These are phyloP conservation scores for Cercospora sojina DNA, from an alignment of 2,329 filamentous ascomycete genomes.

Conservation along the genomic window DNA sequence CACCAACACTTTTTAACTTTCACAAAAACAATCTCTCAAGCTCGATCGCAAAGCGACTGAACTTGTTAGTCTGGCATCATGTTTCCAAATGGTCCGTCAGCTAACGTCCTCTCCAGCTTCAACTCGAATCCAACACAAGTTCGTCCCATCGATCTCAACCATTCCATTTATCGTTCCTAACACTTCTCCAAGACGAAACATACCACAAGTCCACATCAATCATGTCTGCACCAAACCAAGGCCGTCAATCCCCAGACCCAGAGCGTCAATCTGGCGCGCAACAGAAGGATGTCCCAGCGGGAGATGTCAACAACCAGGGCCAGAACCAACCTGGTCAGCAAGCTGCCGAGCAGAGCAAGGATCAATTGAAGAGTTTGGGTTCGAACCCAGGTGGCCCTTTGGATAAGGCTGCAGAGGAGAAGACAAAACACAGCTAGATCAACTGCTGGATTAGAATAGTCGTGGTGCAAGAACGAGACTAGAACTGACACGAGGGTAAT, in stretches of 20 bases:
- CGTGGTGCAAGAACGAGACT: neutral
- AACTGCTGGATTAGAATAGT: neutral
- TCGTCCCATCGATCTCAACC: neutral
- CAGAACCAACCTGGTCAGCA: slow-evolving; percentile 40
- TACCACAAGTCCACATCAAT: slow-evolving; percentile 31
- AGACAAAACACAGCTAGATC: slow-evolving; percentile 45
- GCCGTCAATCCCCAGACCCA: slow-evolving; percentile 75
- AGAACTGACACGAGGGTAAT: neutral
- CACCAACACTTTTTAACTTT: slow-evolving; percentile 8
- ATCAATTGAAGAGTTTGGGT: slow-evolving; percentile 54
- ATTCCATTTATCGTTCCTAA: neutral
- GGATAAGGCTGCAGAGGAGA: slow-evolving; percentile 60
- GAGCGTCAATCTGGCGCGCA: slow-evolving; percentile 61
- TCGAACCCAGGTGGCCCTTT: slow-evolving; percentile 67
- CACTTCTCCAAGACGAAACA: neutral
- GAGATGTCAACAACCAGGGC: slow-evolving; percentile 47
- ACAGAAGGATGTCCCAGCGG: slow-evolving; percentile 59
- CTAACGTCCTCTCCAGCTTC: neutral
- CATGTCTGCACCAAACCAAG: slow-evolving; percentile 64
- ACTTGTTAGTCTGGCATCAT: neutral
- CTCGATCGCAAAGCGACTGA: neutral
- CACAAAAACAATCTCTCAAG: neutral
- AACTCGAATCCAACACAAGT: neutral
- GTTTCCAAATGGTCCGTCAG: neutral
- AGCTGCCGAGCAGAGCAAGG: slow-evolving; percentile 53